Evolutionary conservation across 1,284 basidiomycete species (phyloP), one percentile per base, ranked within the genome.

Genomic region (Trichosporon sp.): DNA sequence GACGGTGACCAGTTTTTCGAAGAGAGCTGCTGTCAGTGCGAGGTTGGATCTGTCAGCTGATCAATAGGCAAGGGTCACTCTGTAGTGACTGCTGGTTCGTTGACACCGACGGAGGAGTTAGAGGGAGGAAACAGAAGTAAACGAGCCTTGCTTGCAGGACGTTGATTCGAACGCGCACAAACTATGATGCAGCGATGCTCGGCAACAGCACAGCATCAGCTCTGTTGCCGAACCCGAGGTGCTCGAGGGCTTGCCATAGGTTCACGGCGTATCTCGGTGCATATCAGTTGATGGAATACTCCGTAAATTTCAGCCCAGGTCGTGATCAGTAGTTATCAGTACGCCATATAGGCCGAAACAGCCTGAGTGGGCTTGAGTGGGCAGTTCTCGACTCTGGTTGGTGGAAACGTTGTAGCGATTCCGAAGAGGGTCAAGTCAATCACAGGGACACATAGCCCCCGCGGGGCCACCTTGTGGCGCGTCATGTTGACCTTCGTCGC

Each of bases 191-290:
- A 35, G 59, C 31, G 16, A 31, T 37, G 59, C 59, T 63, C 59
- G 59, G 59, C 32, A 37, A 32, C 59, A n/a, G 31, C 14, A 14
- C 16, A 63, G 31, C 31, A 37, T 2, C 14, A 35, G 10, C 4
- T 10, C 59, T 35, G 59, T 35, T 63, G 31, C 59, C 56, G 56
- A 61, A n/a, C 56, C 26, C 32, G 59, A 63, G 32, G 16, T 6
- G 31, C 12, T 63, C 4, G 16, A 31, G 32, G 59, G 16, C 31
- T 8, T 63, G 59, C 14, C 31, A 63, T 63, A 63, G 59, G 59
- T 63, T 37, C 59, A 35, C 59, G 59, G 59, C 32, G 59, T 35
- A 63, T 63, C 59, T 63, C 59, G 59, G 59, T 63, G 59, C 59
- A 63, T 63, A 63, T 37, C 59, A 63, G 32, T 35, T 4, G 31